phyloP scores from a whole-genome alignment of 768 basidiomycete species.

The Fibroporia radiculosa region DNA sequence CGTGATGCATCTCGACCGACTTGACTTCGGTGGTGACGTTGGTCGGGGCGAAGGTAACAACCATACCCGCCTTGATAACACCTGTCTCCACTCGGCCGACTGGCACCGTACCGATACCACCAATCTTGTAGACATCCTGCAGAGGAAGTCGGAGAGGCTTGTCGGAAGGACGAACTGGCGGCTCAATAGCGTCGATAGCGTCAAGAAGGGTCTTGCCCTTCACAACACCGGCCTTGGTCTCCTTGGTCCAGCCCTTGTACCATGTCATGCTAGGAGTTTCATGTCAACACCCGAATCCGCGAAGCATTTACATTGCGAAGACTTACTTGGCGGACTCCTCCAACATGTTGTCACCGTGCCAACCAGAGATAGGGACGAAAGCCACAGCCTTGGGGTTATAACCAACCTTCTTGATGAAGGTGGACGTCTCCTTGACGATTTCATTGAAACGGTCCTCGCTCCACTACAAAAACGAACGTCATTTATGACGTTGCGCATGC shows the following conservation, averaged over 20 bases:
- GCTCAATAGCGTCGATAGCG: constrained; percentile 99
- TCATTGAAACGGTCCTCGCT: constrained; percentile 99
- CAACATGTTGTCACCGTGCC: constrained; percentile 99
- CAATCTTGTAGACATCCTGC: constrained; percentile 99
- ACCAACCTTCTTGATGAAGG: constrained; percentile 99
- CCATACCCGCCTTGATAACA: constrained; percentile 99
- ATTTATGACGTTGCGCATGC: background rate
- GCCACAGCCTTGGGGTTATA: constrained; percentile 99
- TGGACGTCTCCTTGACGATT: constrained; percentile 96
- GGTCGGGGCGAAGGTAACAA: constrained; percentile 92
- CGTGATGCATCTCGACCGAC: constrained; percentile 99
- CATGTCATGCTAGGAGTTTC: constrained; percentile 74
- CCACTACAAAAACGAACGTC: constrained; percentile 53
- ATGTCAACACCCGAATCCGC: constrained; percentile 53
- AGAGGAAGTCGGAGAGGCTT: constrained; percentile 99
- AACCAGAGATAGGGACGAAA: constrained; percentile 99
- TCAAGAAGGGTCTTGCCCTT: constrained; percentile 99
- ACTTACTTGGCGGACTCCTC: constrained; percentile 92
- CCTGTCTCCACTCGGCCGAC: constrained; percentile 99
- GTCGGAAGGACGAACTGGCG: constrained; percentile 93
- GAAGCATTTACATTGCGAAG: constrained; percentile 34
- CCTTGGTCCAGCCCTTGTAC: constrained; percentile 99
- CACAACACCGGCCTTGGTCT: constrained; percentile 83
- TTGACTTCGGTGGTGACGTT: constrained; percentile 99
- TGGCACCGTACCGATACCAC: constrained; percentile 99